phyloP scores from a whole-genome alignment of 1,139 yeast genomes.

The Entelexis sorbosivorans region DNA sequence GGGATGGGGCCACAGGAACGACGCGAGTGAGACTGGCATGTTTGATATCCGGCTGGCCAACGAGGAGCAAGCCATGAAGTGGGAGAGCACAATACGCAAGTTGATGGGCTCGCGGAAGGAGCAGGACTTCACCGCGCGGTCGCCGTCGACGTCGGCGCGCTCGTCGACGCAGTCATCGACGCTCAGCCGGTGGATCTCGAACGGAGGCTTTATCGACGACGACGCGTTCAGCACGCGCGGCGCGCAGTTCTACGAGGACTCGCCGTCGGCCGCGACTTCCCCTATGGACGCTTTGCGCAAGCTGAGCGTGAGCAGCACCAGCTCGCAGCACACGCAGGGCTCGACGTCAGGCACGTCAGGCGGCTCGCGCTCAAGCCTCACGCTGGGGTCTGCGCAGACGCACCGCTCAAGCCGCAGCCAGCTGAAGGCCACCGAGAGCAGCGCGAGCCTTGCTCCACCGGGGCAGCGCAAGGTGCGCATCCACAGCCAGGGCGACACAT shows the following conservation, averaged over 20 bases:
- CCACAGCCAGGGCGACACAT: conserved; percentile 38
- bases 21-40: conserved; percentile 31
- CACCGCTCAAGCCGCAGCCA: conserved; percentile 8
- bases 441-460: conserved; percentile 4
- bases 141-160: conserved; percentile 9
- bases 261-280: conserved; percentile 6
- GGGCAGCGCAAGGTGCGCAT: conserved; percentile 39
- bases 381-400: background rate
- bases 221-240: conserved; percentile 9
- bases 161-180: conserved; percentile 11
- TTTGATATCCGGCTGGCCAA: conserved; percentile 31
- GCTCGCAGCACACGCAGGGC: conserved; percentile 15
- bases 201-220: conserved; percentile 11
- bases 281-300: conserved; percentile 22
- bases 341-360: conserved; percentile 2
- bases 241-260: conserved; percentile 6
- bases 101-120: conserved; percentile 16
- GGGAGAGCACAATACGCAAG: conserved; percentile 29
- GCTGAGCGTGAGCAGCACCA: conserved; percentile 18
- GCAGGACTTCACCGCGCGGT: conserved; percentile 4
- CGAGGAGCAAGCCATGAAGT: conserved; percentile 31
- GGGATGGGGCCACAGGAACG: conserved; percentile 30
- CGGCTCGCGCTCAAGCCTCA: conserved; percentile 9
- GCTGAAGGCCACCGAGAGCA: conserved; percentile 5
- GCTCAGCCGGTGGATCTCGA: conserved; percentile 10